These are phyloP conservation scores for Penicillium bovifimosum DNA, from an alignment of 495 filamentous ascomycete genomes.

Conservation along the genomic window DNA sequence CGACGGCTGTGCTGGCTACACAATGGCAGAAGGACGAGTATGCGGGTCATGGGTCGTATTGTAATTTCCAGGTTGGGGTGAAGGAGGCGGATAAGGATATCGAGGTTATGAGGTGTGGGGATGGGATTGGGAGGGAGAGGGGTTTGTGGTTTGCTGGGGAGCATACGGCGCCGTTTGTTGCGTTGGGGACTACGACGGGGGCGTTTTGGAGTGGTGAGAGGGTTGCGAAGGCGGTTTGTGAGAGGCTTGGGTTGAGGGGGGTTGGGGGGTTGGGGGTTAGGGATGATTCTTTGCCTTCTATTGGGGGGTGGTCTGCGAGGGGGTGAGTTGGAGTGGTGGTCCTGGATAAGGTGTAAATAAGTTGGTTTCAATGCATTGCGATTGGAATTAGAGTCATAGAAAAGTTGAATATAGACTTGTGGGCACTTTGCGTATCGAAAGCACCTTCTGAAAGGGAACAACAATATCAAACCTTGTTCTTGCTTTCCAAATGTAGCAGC, in stretches of 20 bases:
- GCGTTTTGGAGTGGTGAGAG: slow-evolving; percentile 91
- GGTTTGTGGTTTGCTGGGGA: slow-evolving; percentile 91
- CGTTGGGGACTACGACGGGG: slow-evolving; percentile 79
- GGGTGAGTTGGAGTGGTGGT: background rate
- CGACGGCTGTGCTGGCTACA: slow-evolving; percentile 60
- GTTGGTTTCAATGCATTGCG: too few species aligned
- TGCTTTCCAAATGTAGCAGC: too few species aligned
- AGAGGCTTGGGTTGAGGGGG: slow-evolving; percentile 25
- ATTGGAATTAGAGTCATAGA: too few species aligned
- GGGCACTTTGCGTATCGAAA: too few species aligned
- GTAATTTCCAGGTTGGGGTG: slow-evolving; percentile 79
- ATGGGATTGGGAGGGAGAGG: slow-evolving; percentile 56
- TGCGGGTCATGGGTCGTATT: slow-evolving; percentile 86
- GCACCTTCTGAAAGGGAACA: too few species aligned
- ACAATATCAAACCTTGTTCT: too few species aligned
- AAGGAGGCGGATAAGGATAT: slow-evolving; percentile 65
- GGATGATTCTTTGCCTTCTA: slow-evolving; percentile 40
- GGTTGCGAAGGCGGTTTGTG: slow-evolving; percentile 60
- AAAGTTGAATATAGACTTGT: too few species aligned
- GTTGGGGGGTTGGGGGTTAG: slow-evolving; percentile 20
- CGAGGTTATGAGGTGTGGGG: slow-evolving; percentile 53
- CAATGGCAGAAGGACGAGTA: slow-evolving; percentile 78
- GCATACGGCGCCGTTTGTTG: slow-evolving; percentile 87
- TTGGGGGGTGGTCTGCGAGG: background rate
- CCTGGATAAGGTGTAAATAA: background rate